Conservation (phyloP, 2,329 filamentous ascomycete genomes). For the Mollisiaceae sp. region DNA sequence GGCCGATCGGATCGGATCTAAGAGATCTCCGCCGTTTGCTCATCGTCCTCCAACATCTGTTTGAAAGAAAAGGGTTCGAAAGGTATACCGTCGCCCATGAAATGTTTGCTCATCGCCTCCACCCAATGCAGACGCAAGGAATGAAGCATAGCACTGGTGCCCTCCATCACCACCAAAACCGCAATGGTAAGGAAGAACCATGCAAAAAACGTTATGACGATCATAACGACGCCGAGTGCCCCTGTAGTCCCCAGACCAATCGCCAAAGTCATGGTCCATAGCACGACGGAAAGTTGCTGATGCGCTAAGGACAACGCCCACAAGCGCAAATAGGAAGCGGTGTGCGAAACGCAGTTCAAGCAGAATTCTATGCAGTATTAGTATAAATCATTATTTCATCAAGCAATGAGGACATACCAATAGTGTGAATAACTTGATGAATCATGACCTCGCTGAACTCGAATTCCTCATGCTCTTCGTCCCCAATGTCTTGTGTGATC, state of each 20-base stretch:
- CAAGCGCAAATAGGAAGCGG: conserved; percentile 95
- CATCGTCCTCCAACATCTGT: conserved; percentile 82
- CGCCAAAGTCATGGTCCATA: conserved; percentile 95
- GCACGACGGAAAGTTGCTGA: conserved; percentile 93
- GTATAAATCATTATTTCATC: conserved; percentile 22
- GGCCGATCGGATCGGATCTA: conserved; percentile 24
- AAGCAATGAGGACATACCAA: conserved; percentile 67
- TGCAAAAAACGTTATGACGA: conserved; percentile 81
- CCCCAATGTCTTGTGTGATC: conserved; percentile 85
- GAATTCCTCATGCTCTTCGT: conserved; percentile 93
- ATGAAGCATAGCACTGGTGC: conserved; percentile 94
- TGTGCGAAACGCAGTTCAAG: conserved; percentile 98
- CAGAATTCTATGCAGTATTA: conserved; percentile 78
- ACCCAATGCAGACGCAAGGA: conserved; percentile 93
- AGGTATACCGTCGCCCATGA: conserved; percentile 85
- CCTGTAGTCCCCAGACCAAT: conserved; percentile 73
- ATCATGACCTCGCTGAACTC: conserved; percentile 98
- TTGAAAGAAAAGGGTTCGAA: conserved; percentile 92
- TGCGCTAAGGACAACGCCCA: conserved; percentile 97
- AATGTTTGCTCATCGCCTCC: conserved; percentile 97
- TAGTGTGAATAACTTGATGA: conserved; percentile 98
- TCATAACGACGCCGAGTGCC: conserved; percentile 74
- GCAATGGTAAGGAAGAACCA: conserved; percentile 88
- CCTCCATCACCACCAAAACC: conserved; percentile 92
- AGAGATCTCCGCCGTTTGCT: conserved; percentile 59